A percentile compares a stretch with the other conserved stretches of the same genome.
Conservation (phyloP, 1,284 basidiomycete species). For the Boletus mariae region DNA sequence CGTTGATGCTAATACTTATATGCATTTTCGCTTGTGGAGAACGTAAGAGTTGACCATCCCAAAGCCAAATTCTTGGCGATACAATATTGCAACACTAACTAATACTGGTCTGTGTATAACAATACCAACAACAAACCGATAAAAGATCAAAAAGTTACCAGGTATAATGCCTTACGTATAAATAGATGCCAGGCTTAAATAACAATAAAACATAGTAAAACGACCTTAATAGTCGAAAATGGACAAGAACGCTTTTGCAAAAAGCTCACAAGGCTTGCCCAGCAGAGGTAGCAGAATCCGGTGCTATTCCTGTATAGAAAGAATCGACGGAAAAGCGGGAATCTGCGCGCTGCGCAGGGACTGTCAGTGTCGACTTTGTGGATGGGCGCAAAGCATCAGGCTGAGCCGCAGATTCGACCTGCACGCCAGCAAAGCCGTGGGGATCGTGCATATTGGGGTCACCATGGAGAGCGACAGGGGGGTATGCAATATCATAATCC, state of each 20-base stretch:
- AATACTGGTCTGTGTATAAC: no score
- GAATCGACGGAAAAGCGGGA: constrained; percentile 29
- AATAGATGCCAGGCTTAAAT: constrained; percentile 16
- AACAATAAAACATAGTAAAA: constrained; percentile 16
- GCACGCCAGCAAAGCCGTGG: constrained; percentile 4
- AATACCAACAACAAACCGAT: constrained; percentile 6
- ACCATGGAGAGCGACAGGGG: constrained; percentile 3
- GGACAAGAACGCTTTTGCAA: constrained; percentile 1
- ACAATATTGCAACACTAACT: no score
- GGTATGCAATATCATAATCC: constrained; percentile 17
- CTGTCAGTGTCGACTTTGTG: neutral
- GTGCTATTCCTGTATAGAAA: constrained; percentile 26
- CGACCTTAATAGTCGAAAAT: neutral
- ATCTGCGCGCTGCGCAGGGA: constrained; percentile 9
- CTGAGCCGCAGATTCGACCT: constrained; percentile 10
- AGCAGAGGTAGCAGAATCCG: constrained; percentile 7
- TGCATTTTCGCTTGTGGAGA: no score
- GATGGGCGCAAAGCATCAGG: constrained; percentile 21
- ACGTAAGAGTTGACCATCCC: no score
- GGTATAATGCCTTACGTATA: constrained; percentile 1
- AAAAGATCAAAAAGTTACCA: constrained; percentile 7
- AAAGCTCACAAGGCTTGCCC: constrained; percentile 22
- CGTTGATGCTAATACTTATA: no score
- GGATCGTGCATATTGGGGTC: constrained; percentile 16
- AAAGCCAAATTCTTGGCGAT: no score